Base-by-base conservation (phyloP, 2,329 filamentous ascomycete genomes). In the Cucurbitaria berberidis region DNA sequence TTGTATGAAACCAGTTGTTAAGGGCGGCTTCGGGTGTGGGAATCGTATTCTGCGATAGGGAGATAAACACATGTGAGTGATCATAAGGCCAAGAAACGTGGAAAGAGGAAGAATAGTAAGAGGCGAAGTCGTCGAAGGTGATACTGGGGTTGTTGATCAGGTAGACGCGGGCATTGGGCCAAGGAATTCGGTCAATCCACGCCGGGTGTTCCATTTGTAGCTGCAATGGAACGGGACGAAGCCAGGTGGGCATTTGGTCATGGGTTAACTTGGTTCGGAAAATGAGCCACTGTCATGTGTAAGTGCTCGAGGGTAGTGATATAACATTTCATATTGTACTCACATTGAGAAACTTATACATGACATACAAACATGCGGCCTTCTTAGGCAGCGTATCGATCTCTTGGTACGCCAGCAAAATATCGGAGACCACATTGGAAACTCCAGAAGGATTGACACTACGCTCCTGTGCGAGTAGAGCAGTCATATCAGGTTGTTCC, bases 131-230 rank as follows among this genome's bases (percentile, higher is more conserved):
- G 26, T 68, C 62, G 16, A 67, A 63, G 9, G 56, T 53, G 34
- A 68, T 54, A 22, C 61, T 46, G 11, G 62, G 60, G 40, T 67
- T 52, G 2, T 62, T 53, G 22, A 68, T 64, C 2, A 68, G 51
- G 39, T 66, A 64, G 1, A 22, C 40, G 9, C 65, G 46, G 10
- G 64, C 35, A 32, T 55, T 60, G 15, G 65, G 65, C 64, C 64
- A 67, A 19, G 64, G 56, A 32, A 68, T 59, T 10, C 64, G 40
- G 40, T 68, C 63, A 16, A 68, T 63, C 64, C 64, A 68, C 10
- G 50, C 48, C 7, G 65, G 36, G 51, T 68, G 65, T 11, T 57
- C 42, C 8, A 45, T 46, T 36, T 60, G 45, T 16, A 68, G 40
- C 42, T 68, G 65, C 10, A 47, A 13, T 9, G 29, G 48, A 29